phyloP scores from a whole-genome alignment of 2,329 filamentous ascomycete species.

The Ophidiomyces ophidiicola region DNA sequence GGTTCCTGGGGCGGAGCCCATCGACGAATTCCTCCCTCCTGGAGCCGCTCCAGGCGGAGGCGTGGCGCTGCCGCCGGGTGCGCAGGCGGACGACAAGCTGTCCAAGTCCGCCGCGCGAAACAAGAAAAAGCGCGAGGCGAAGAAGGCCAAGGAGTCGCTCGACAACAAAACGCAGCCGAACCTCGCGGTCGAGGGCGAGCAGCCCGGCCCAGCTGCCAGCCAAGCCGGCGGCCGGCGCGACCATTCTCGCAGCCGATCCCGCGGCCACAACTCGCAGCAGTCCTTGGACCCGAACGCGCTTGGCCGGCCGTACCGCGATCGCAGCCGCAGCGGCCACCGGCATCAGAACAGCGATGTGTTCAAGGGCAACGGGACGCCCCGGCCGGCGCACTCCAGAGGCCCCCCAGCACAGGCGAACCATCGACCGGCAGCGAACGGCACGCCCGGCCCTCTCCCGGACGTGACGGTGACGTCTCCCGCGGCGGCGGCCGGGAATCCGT shows the following conservation, averaged over 20 bases:
- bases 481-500: conserved; percentile 18
- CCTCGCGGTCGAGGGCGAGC: conserved; percentile 28
- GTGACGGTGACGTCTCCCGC: conserved; percentile 25
- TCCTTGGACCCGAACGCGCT: conserved; percentile 17
- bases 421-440: conserved; percentile 26
- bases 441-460: conserved; percentile 17
- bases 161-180: conserved; percentile 48
- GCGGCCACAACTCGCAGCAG: conserved; percentile 33
- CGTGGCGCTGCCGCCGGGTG: conserved; percentile 53
- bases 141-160: conserved; percentile 69
- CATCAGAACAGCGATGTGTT: conserved; percentile 20
- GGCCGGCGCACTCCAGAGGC: conserved; percentile 3
- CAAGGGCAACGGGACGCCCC: conserved; percentile 8
- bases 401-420: conserved; percentile 9
- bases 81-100: conserved; percentile 55
- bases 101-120: conserved; percentile 86
- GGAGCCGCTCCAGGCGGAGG: conserved; percentile 56
- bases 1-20: conserved; percentile 75
- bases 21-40: conserved; percentile 51
- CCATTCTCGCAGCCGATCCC: conserved; percentile 44
- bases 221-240: conserved; percentile 54
- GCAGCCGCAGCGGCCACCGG: conserved; percentile 21
- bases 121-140: conserved; percentile 94
- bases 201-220: conserved; percentile 9
- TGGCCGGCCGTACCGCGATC: conserved; percentile 21